Percentiles rank a stretch among this genome's conserved stretches.
Conservation (phyloP, 495 filamentous ascomycete genomes). For the Tuber indicum region DNA sequence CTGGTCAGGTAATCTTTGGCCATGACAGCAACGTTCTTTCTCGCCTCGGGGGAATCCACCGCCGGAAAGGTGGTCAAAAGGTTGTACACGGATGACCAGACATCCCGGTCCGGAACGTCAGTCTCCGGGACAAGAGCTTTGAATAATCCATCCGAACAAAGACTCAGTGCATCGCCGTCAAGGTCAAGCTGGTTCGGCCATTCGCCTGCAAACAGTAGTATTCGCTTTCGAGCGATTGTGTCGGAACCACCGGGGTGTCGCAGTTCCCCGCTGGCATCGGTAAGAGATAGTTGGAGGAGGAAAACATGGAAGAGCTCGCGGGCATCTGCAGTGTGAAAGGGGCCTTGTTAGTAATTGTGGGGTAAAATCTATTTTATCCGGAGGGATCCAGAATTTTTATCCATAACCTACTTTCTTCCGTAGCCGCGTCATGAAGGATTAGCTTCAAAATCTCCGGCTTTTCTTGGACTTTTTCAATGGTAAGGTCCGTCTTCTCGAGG, state of each 20-base stretch:
- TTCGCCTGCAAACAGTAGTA: not conserved
- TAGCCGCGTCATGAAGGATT: not conserved
- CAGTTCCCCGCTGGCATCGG: not conserved
- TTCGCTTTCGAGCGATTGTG: not conserved
- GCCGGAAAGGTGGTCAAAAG: not conserved
- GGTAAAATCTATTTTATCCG: not conserved
- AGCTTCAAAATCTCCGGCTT: not conserved
- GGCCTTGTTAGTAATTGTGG: not conserved
- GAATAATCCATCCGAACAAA: not conserved
- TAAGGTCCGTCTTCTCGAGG: not conserved
- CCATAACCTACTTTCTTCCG: not conserved
- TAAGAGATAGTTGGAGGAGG: not conserved
- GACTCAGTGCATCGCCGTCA: not conserved
- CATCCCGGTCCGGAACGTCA: not conserved
- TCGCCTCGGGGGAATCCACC: not conserved
- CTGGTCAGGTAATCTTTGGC: not conserved
- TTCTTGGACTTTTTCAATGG: not conserved
- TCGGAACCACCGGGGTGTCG: not conserved
- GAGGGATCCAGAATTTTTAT: not conserved
- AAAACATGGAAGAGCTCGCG: slow-evolving; percentile 1
- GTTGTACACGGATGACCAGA: not conserved
- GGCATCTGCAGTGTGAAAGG: not conserved
- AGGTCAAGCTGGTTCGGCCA: not conserved
- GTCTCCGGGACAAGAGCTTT: not conserved
- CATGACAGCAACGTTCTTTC: not conserved